phyloP scores from a whole-genome alignment of 345 rosid species.

The Balakata baccata region DNA sequence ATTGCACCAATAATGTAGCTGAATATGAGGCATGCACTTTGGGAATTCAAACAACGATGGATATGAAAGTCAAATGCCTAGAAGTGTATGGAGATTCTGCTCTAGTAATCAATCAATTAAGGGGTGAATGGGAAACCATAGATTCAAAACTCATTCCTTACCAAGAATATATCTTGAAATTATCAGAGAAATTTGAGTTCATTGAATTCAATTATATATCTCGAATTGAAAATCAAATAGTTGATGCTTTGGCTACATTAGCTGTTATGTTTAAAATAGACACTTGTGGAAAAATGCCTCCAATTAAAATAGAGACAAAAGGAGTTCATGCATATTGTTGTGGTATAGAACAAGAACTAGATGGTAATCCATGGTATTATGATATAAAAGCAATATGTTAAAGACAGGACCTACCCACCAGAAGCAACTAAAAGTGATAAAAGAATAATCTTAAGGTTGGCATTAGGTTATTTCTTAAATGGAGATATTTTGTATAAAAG shows the following conservation, averaged over 20 bases:
- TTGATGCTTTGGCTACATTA: neutral
- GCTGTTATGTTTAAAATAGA: neutral
- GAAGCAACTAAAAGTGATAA: neutral
- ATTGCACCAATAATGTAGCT: neutral
- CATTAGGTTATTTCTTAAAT: neutral
- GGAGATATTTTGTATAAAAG: neutral
- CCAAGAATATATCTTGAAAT: neutral
- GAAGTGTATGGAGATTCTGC: neutral
- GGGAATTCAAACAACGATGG: neutral
- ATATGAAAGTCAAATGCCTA: neutral
- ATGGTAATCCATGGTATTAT: neutral
- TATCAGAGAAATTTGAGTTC: neutral
- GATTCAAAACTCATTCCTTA: neutral
- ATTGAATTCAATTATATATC: neutral
- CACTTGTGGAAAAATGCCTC: neutral
- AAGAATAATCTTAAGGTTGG: neutral
- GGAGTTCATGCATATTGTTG: neutral
- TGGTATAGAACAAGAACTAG: neutral
- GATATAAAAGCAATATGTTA: neutral
- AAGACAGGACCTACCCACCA: neutral
- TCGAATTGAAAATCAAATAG: neutral
- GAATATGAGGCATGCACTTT: neutral
- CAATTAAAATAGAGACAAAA: neutral
- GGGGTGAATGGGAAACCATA: neutral
- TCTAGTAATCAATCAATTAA: neutral